Evolutionary conservation across 148 eudicot species (phyloP).

Genomic region (Camellia sinensis): DNA sequence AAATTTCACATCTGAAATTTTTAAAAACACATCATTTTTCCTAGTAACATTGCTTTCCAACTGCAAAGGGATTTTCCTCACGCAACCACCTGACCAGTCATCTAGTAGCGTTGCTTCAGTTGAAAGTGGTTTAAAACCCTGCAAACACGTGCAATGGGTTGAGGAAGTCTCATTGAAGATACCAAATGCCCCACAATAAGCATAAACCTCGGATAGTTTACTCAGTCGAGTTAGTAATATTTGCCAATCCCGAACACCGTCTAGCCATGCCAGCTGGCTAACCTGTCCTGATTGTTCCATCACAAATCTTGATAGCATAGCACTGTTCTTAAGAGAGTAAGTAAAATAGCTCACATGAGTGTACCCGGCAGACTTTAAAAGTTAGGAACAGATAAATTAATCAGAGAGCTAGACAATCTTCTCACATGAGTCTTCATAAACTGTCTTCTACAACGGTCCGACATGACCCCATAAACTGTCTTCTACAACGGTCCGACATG

Average conservation of each 20-base stretch:
- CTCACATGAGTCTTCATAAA: no score
- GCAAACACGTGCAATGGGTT: slow-evolving; percentile 15
- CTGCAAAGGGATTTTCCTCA: slow-evolving; percentile 9
- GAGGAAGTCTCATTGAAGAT: neutral
- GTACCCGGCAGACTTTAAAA: no score
- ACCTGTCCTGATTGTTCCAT: slow-evolving; percentile 14
- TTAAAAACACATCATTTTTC: slow-evolving; percentile 2
- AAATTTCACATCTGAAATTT: slow-evolving; percentile 5
- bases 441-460: no score
- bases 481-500: no score
- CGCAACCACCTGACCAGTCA: slow-evolving; percentile 15
- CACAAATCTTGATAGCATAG: neutral
- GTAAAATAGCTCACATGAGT: slow-evolving; percentile 13
- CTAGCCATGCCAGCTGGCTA: neutral
- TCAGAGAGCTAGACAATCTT: no score
- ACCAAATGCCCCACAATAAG: slow-evolving; percentile 16
- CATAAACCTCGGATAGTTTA: neutral
- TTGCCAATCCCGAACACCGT: neutral
- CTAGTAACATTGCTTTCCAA: slow-evolving; percentile 5
- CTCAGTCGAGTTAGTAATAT: neutral
- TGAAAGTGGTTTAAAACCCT: slow-evolving; percentile 5
- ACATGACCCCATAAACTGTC: no score
- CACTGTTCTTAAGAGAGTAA: neutral
- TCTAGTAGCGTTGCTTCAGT: neutral
- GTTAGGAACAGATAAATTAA: no score